Conservation (phyloP, 148 eudicot species). For the Suaeda aralocaspica region DNA sequence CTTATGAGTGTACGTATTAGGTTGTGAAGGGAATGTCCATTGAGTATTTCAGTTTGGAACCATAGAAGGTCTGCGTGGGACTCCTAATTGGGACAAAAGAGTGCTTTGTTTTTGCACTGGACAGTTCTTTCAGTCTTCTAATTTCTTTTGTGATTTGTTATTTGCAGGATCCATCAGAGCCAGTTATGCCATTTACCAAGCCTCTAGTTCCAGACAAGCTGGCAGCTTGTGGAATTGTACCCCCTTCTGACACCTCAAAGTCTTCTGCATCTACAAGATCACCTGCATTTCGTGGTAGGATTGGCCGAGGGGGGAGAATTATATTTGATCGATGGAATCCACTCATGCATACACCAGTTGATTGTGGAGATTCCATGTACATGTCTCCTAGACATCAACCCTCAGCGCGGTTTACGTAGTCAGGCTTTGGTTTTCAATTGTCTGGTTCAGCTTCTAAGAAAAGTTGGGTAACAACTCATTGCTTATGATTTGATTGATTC, state of each 20-base stretch:
- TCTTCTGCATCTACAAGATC: slow-evolving; percentile 35
- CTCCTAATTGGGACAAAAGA: not conserved
- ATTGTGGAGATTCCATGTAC: slow-evolving; percentile 48
- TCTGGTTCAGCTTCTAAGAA: not conserved
- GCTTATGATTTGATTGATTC: not conserved
- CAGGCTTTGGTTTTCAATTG: not conserved
- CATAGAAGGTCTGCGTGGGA: not conserved
- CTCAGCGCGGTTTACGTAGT: slow-evolving; percentile 27
- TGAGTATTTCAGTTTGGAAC: not conserved
- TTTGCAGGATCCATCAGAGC: slow-evolving; percentile 81
- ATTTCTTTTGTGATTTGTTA: slow-evolving; percentile 11
- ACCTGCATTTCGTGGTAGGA: slow-evolving; percentile 60
- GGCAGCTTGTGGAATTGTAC: slow-evolving; percentile 44
- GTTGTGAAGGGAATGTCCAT: not conserved
- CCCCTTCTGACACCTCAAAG: slow-evolving; percentile 52
- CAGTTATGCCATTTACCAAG: slow-evolving; percentile 57
- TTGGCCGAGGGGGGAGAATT: slow-evolving; percentile 91
- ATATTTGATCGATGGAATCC: slow-evolving; percentile 96
- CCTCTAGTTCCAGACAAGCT: slow-evolving; percentile 40
- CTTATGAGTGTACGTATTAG: not conserved
- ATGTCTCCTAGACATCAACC: slow-evolving; percentile 52
- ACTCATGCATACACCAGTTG: slow-evolving; percentile 58
- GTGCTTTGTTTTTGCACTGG: not conserved
- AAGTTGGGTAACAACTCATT: not conserved
- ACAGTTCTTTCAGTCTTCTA: not conserved